phyloP scores from a whole-genome alignment of 2,329 filamentous ascomycete genomes.

The Phialophora macrospora region DNA sequence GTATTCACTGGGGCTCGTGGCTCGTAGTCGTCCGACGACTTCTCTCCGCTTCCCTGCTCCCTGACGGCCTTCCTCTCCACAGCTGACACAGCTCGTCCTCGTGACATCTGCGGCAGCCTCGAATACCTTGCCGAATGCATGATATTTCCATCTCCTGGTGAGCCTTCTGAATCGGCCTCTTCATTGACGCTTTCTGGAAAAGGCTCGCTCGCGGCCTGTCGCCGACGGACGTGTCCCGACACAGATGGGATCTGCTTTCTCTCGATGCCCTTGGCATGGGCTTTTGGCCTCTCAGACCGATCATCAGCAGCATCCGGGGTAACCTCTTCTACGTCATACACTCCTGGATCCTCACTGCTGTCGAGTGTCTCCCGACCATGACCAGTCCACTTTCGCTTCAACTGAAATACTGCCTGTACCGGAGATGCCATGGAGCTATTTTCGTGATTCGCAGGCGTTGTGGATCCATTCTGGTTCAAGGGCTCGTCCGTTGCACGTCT shows the following conservation, averaged over 20 bases:
- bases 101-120: slow-evolving; percentile 3
- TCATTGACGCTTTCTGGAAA: slow-evolving; percentile 1
- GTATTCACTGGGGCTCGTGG: slow-evolving; percentile 9
- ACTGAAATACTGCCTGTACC: slow-evolving; percentile 6
- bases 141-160: slow-evolving; percentile 8
- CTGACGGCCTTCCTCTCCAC: neutral
- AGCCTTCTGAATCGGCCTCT: slow-evolving; percentile 14
- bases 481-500: neutral
- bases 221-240: slow-evolving; percentile 1
- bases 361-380: slow-evolving; percentile 7
- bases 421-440: slow-evolving; percentile 6
- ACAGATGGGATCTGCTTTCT: neutral
- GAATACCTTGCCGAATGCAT: slow-evolving; percentile 15
- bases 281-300: neutral
- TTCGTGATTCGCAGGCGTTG: slow-evolving; percentile 5
- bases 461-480: neutral
- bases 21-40: neutral
- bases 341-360: neutral
- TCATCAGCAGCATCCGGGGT: neutral
- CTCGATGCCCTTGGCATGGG: neutral
- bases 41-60: neutral
- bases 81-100: slow-evolving; percentile 14
- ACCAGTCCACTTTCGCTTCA: slow-evolving; percentile 12
- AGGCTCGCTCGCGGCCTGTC: slow-evolving; percentile 19
- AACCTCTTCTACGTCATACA: neutral